Conservation (phyloP, 495 filamentous ascomycete genomes). For the Viridothelium virens region DNA sequence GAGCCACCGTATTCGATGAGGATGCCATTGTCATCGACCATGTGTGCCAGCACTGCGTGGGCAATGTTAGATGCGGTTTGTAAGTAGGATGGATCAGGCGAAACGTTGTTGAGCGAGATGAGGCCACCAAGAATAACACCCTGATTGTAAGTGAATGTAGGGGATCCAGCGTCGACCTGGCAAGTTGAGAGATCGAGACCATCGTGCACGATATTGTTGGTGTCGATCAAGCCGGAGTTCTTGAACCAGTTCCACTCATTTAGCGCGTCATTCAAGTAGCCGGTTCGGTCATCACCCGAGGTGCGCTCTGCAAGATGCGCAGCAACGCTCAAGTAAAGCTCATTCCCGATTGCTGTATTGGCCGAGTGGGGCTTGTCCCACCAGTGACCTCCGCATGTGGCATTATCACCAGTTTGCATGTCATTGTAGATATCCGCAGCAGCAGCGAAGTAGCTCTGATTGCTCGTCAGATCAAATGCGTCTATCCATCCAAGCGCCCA, state of each 20-base stretch:
- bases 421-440: slow-evolving; percentile 54
- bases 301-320: slow-evolving; percentile 67
- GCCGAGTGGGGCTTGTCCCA: slow-evolving; percentile 57
- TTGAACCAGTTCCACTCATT: slow-evolving; percentile 64
- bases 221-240: slow-evolving; percentile 55
- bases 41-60: slow-evolving; percentile 49
- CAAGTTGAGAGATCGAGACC: slow-evolving; percentile 52
- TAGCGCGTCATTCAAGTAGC: slow-evolving; percentile 51
- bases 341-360: slow-evolving; percentile 68
- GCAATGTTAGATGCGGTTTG: slow-evolving; percentile 54
- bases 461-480: slow-evolving; percentile 29
- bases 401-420: slow-evolving; percentile 38
- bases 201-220: slow-evolving; percentile 61
- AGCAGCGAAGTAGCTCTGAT: slow-evolving; percentile 34
- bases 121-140: slow-evolving; percentile 68
- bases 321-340: slow-evolving; percentile 61
- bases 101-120: slow-evolving; percentile 55
- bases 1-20: slow-evolving; percentile 56
- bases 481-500: slow-evolving; percentile 32
- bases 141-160: slow-evolving; percentile 73
- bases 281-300: slow-evolving; percentile 33
- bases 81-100: slow-evolving; percentile 47
- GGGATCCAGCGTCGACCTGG: slow-evolving; percentile 51
- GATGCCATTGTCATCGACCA: slow-evolving; percentile 52
- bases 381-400: slow-evolving; percentile 56